phyloP scores from a whole-genome alignment of 768 basidiomycete species.

The Cystobasidium tubakii region DNA sequence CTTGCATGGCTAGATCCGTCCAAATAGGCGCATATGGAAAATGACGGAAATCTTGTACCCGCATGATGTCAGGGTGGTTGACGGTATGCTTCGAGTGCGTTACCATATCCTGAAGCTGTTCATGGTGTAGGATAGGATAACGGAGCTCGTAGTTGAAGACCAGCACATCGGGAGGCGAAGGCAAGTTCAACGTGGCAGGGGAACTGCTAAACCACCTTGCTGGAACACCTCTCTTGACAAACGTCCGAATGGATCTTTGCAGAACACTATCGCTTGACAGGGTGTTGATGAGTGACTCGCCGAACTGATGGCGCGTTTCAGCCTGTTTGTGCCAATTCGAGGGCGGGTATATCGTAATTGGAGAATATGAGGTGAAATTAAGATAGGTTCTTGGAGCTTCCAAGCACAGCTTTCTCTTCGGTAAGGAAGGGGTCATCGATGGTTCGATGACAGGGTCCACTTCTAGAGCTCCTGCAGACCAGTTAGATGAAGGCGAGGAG shows the following conservation, averaged over 20 bases:
- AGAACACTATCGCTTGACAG: conserved; percentile 41
- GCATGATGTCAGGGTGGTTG: neutral
- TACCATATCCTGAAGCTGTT: conserved; percentile 29
- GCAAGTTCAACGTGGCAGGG: neutral
- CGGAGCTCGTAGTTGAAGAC: conserved; percentile 58
- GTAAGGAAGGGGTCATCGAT: conserved; percentile 40
- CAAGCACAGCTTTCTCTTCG: conserved; percentile 46
- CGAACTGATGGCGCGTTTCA: conserved; percentile 39
- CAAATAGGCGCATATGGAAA: conserved; percentile 55
- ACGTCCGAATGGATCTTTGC: conserved; percentile 35
- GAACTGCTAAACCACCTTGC: neutral
- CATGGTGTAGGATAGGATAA: conserved; percentile 52
- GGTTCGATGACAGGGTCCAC: conserved; percentile 44
- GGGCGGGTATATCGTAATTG: conserved; percentile 43
- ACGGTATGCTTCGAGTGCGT: neutral
- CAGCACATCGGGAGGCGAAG: conserved; percentile 52
- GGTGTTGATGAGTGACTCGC: conserved; percentile 45
- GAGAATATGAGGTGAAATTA: conserved; percentile 43
- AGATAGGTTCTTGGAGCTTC: conserved; percentile 41
- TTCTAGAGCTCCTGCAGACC: conserved; percentile 42
- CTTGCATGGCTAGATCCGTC: conserved; percentile 51
- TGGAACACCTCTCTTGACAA: neutral
- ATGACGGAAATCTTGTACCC: conserved; percentile 34
- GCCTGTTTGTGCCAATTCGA: conserved; percentile 42
- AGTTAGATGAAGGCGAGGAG: conserved; percentile 41